Percentiles rank a stretch among this genome's conserved stretches.
These are phyloP conservation scores for Corylus avellana DNA, from an alignment of 306 rosid species.

Conservation along the genomic window DNA sequence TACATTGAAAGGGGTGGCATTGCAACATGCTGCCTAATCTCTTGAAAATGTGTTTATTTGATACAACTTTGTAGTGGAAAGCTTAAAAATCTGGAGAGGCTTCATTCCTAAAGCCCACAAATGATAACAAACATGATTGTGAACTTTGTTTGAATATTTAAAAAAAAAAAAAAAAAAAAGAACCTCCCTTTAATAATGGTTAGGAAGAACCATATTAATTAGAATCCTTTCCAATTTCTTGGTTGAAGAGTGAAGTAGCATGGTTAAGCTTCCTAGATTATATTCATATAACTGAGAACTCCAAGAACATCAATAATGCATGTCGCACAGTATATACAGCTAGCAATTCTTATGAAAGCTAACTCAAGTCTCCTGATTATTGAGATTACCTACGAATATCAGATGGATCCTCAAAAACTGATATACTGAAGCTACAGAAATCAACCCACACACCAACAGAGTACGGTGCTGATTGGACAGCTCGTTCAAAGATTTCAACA, in stretches of 20 bases:
- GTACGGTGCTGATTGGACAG: constrained; percentile 64
- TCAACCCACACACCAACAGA: constrained; percentile 79
- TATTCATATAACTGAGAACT: constrained; percentile 7
- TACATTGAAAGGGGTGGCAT: neutral
- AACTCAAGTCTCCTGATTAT: neutral
- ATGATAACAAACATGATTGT: neutral
- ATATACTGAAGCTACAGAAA: constrained; percentile 68
- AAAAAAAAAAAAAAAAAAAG: neutral
- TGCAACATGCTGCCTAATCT: neutral
- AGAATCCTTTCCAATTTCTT: neutral
- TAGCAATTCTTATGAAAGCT: neutral
- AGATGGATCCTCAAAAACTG: constrained; percentile 73
- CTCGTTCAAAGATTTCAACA: constrained; percentile 77
- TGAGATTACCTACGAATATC: constrained; percentile 69
- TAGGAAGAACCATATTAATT: neutral
- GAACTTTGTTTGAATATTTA: neutral
- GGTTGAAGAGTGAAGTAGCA: neutral
- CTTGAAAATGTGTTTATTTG: neutral
- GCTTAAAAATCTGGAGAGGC: neutral
- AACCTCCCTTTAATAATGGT: neutral
- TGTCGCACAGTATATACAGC: neutral
- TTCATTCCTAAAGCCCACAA: neutral
- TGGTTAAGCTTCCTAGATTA: neutral
- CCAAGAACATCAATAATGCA: constrained; percentile 1
- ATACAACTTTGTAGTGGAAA: too few species aligned